A percentile compares a stretch with the other conserved stretches of the same genome.
phyloP scores from a whole-genome alignment of 306 rosid species.

The Lotus japonicus region DNA sequence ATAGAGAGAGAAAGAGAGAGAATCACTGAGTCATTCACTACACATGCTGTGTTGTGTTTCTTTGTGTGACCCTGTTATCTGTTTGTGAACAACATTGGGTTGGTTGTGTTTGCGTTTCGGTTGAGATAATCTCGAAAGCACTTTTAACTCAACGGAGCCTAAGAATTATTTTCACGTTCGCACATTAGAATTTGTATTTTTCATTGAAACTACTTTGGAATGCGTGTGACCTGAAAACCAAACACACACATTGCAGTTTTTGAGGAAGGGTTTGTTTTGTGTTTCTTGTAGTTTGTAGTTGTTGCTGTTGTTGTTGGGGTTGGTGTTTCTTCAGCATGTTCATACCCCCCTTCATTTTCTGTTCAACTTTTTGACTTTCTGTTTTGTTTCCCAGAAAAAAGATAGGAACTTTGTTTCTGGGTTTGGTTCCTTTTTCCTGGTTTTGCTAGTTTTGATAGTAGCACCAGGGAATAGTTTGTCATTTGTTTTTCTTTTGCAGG shows the following conservation, averaged over 20 bases:
- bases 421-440: conserved; percentile 12
- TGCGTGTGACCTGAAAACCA: too few species aligned
- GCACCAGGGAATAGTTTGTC: neutral
- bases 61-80: neutral
- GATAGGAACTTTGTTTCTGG: conserved; percentile 18
- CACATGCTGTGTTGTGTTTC: conserved; percentile 1
- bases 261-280: neutral
- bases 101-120: too few species aligned
- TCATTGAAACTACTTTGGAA: too few species aligned
- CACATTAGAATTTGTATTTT: too few species aligned
- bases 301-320: neutral
- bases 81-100: neutral
- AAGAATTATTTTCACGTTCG: too few species aligned
- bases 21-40: conserved; percentile 7
- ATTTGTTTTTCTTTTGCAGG: conserved; percentile 10
- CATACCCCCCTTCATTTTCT: neutral
- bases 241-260: conserved; percentile 33
- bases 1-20: conserved; percentile 17
- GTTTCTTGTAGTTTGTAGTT: neutral
- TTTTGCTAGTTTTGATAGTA: conserved; percentile 13
- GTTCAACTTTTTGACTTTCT: conserved; percentile 15
- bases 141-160: too few species aligned
- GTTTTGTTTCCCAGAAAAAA: neutral
- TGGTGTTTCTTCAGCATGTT: neutral
- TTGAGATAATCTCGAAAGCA: too few species aligned